Percentiles rank a stretch among this genome's conserved stretches.
These are phyloP conservation scores for Rhodotorula paludigena DNA, from an alignment of 768 basidiomycete species.

Conservation along the genomic window DNA sequence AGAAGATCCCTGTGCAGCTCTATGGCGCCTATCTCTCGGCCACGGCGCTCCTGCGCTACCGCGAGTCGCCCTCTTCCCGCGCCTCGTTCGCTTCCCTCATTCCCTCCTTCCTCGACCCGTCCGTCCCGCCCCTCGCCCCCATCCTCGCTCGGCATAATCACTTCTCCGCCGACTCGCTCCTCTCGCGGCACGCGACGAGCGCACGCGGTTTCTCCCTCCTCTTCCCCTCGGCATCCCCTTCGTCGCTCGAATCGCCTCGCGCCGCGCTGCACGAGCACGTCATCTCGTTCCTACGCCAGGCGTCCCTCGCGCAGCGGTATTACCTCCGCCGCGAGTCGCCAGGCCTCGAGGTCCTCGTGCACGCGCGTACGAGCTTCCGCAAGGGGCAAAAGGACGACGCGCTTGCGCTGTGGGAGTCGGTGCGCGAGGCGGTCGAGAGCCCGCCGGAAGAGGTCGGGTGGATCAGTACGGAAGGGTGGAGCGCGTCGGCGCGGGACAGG, in stretches of 20 bases:
- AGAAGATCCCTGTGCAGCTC: background rate
- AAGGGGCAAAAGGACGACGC: background rate
- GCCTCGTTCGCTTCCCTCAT: slow-evolving; percentile 6
- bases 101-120: background rate
- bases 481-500: background rate
- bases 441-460: slow-evolving; percentile 4
- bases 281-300: slow-evolving; percentile 22
- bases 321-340: background rate
- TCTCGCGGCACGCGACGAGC: background rate
- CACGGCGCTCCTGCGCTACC: background rate
- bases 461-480: slow-evolving; percentile 18
- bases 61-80: background rate
- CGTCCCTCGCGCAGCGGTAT: slow-evolving; percentile 27
- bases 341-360: background rate
- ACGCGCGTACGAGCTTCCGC: background rate
- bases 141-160: background rate
- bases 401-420: slow-evolving; percentile 7
- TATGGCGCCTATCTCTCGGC: slow-evolving; percentile 20
- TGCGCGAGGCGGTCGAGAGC: slow-evolving; percentile 6
- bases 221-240: background rate
- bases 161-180: background rate
- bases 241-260: no score
- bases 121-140: background rate
- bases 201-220: background rate
- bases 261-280: background rate